Conservation (phyloP, 108 stramenopile species). For the Mediolabrus comicus region DNA sequence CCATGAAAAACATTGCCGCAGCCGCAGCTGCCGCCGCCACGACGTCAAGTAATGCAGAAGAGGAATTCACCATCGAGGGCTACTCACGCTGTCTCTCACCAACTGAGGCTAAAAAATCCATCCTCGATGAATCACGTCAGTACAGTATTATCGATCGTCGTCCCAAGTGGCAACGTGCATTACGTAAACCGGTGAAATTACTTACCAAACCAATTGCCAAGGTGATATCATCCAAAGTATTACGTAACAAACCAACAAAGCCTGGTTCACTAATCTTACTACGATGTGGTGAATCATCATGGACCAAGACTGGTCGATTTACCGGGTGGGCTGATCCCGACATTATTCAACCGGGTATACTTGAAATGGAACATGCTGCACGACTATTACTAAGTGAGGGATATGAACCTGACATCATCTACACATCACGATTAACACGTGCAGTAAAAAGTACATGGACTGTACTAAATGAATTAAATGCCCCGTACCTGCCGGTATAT, state of each 20-base stretch:
- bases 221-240: background rate
- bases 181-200: constrained; percentile 4
- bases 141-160: constrained; percentile 24
- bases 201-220: background rate
- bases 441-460: constrained; percentile 71
- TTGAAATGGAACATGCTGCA: constrained; percentile 54
- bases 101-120: constrained; percentile 1
- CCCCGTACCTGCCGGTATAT: constrained; percentile 62
- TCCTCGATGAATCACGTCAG: constrained; percentile 10
- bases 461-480: constrained; percentile 49
- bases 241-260: constrained; percentile 11
- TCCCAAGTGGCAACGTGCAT: constrained; percentile 25
- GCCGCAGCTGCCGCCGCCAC: too few species aligned
- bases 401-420: constrained; percentile 69
- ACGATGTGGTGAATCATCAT: constrained; percentile 48
- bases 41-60: too few species aligned
- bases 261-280: constrained; percentile 60
- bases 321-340: constrained; percentile 71
- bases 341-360: constrained; percentile 38
- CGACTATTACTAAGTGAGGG: constrained; percentile 55
- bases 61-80: constrained; percentile 27
- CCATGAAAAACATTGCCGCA: too few species aligned
- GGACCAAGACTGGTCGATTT: constrained; percentile 56
- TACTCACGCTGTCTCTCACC: constrained; percentile 34
- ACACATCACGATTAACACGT: constrained; percentile 74